Conservation (phyloP, 805 yeast genomes). For the Kazachstania taianensis region DNA sequence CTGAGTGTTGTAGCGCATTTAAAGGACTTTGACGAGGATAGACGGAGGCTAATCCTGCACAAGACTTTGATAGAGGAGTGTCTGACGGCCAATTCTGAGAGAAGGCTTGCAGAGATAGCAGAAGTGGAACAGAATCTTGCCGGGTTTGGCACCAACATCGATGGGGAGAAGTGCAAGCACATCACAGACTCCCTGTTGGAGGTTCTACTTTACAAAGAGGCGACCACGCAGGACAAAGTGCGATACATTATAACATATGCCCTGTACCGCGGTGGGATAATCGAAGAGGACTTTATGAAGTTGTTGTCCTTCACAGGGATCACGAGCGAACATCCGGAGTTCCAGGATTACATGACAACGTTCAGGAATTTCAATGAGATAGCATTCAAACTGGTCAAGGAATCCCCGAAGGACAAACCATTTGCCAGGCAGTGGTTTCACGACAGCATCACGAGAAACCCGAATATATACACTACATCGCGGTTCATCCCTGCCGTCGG, state of each 20-base stretch:
- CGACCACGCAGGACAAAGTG: conserved; percentile 56
- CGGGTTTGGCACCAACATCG: conserved; percentile 59
- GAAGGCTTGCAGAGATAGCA: conserved; percentile 59
- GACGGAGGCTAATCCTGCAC: conserved; percentile 51
- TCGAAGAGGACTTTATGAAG: conserved; percentile 62
- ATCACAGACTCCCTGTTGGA: conserved; percentile 53
- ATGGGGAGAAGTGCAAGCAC: conserved; percentile 51
- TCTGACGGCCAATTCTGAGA: conserved; percentile 45
- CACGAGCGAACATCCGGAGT: conserved; percentile 31
- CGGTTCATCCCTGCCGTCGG: conserved; percentile 65
- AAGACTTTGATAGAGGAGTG: conserved; percentile 56
- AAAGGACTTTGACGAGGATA: conserved; percentile 57
- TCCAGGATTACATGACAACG: conserved; percentile 39
- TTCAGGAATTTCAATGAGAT: conserved; percentile 48
- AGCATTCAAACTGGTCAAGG: conserved; percentile 48
- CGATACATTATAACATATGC: conserved; percentile 69
- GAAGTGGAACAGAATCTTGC: conserved; percentile 79
- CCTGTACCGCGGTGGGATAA: conserved; percentile 70
- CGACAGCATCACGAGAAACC: conserved; percentile 34
- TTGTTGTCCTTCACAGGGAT: conserved; percentile 46
- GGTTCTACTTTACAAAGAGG: conserved; percentile 39
- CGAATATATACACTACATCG: conserved; percentile 45
- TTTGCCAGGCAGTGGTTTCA: conserved; percentile 45
- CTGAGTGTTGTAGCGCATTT: conserved; percentile 65
- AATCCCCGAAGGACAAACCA: conserved; percentile 32